A percentile compares a stretch with the other conserved stretches of the same genome.
Evolutionary conservation across 768 basidiomycete genomes (phyloP).

Genomic region (Fibroporia radiculosa): DNA sequence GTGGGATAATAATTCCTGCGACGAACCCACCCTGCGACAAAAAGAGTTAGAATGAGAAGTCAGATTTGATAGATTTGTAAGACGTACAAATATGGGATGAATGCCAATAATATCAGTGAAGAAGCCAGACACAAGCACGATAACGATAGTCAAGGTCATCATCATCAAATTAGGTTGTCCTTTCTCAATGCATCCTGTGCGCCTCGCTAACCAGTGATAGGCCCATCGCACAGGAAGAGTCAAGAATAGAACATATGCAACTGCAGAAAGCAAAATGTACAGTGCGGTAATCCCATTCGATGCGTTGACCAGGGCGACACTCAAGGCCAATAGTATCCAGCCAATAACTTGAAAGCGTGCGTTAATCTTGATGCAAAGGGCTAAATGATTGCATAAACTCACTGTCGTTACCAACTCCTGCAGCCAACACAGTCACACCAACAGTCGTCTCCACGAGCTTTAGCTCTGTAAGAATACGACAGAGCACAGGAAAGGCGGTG

Average conservation of each 20-base stretch:
- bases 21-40: constrained; percentile 59
- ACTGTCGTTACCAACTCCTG: constrained; percentile 60
- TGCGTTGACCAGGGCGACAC: constrained; percentile 80
- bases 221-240: constrained; percentile 56
- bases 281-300: constrained; percentile 66
- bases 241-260: constrained; percentile 61
- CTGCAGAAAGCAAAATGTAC: constrained; percentile 64
- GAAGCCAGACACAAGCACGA: constrained; percentile 71
- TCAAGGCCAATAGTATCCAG: constrained; percentile 78
- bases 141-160: constrained; percentile 73
- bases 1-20: constrained; percentile 75
- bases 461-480: constrained; percentile 77
- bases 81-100: constrained; percentile 53
- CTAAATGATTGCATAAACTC: constrained; percentile 37
- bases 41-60: constrained; percentile 12
- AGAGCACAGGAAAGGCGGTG: constrained; percentile 77
- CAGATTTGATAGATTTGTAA: background rate
- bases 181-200: constrained; percentile 65
- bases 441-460: constrained; percentile 80
- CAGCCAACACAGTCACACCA: constrained; percentile 75
- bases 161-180: constrained; percentile 65
- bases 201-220: constrained; percentile 57
- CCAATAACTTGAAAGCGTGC: constrained; percentile 35
- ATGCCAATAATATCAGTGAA: constrained; percentile 85
- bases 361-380: background rate